Evolutionary conservation across 805 yeast genomes (phyloP).

Genomic region (Cyberlindnera petersonii): DNA sequence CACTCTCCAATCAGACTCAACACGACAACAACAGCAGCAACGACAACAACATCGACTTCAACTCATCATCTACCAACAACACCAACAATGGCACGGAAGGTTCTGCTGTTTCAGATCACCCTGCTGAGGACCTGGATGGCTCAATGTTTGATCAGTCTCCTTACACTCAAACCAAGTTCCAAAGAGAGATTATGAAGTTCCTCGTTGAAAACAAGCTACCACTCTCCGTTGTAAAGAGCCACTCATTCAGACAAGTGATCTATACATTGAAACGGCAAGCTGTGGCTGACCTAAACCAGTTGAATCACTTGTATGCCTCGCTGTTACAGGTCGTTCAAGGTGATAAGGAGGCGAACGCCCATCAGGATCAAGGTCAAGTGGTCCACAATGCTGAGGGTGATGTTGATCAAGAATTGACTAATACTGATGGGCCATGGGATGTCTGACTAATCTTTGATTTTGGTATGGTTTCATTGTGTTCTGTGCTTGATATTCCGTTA

Average conservation of each 20-base stretch:
- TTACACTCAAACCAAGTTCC: conserved; percentile 45
- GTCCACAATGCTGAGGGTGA: neutral
- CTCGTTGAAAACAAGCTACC: conserved; percentile 50
- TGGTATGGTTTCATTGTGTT: neutral
- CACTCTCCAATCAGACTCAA: conserved; percentile 6
- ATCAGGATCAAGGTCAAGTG: neutral
- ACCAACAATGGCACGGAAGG: neutral
- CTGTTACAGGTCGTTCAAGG: neutral
- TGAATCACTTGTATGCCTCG: conserved; percentile 22
- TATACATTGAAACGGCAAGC: conserved; percentile 48
- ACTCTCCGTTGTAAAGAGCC: conserved; percentile 44
- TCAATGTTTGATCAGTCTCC: conserved; percentile 36
- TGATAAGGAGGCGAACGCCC: conserved; percentile 1
- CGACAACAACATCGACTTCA: too few species aligned
- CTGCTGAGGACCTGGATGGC: conserved; percentile 6
- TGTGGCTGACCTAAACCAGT: conserved; percentile 42
- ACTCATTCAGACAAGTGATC: conserved; percentile 47
- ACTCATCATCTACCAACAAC: too few species aligned
- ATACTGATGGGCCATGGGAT: neutral
- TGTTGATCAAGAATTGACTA: neutral
- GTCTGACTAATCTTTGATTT: neutral
- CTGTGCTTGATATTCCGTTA: neutral
- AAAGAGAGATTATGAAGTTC: conserved; percentile 46
- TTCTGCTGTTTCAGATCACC: conserved; percentile 1
- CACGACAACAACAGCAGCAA: neutral